A percentile compares a stretch with the other conserved stretches of the same genome.
phyloP scores from a whole-genome alignment of 2,329 filamentous ascomycete species.

The Zymoseptoria ardabiliae region DNA sequence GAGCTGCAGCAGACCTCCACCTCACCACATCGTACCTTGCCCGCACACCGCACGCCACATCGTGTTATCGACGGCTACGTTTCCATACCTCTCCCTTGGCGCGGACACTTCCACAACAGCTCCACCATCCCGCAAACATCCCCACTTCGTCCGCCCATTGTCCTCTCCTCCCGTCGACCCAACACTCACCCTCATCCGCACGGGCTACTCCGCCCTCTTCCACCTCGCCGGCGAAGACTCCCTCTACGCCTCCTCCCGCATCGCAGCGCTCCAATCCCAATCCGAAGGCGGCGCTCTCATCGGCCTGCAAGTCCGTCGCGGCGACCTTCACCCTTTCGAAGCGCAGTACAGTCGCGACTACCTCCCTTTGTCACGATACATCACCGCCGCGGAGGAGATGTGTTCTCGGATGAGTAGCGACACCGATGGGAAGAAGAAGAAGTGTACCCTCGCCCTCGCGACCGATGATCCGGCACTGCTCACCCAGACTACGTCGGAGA shows the following conservation, averaged over 20 bases:
- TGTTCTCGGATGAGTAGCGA: conserved; percentile 24
- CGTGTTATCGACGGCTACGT: conserved; percentile 62
- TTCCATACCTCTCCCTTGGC: not conserved
- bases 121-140: conserved; percentile 38
- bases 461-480: conserved; percentile 8
- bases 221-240: conserved; percentile 58
- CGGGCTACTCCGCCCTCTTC: conserved; percentile 69
- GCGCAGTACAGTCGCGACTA: conserved; percentile 77
- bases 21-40: conserved; percentile 70
- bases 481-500: conserved; percentile 4
- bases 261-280: conserved; percentile 47
- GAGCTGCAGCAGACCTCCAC: conserved; percentile 62
- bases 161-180: conserved; percentile 40
- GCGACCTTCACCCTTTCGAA: conserved; percentile 70
- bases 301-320: conserved; percentile 72
- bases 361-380: conserved; percentile 64
- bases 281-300: conserved; percentile 49
- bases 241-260: conserved; percentile 55
- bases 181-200: conserved; percentile 61
- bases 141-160: conserved; percentile 2
- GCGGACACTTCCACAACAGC: conserved; percentile 24
- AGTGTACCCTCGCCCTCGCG: not conserved
- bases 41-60: conserved; percentile 69
- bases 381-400: not conserved
- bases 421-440: conserved; percentile 40